These are phyloP conservation scores for Haematococcus lacustris DNA, from an alignment of 139 green algal genomes.

Conservation along the genomic window DNA sequence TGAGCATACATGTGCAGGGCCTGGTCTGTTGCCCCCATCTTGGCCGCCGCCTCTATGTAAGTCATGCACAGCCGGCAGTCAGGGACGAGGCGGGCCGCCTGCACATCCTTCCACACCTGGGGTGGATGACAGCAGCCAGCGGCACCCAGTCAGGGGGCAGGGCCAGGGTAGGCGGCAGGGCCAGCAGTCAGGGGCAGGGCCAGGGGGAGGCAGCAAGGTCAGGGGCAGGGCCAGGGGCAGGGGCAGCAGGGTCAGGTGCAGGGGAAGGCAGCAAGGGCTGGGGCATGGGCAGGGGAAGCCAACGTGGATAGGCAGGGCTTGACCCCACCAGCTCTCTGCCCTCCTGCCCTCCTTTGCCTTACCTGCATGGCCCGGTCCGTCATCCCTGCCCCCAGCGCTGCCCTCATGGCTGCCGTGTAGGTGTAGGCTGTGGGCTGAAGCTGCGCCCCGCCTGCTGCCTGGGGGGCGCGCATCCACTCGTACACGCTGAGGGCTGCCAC, in stretches of 20 bases:
- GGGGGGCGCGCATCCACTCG: slow-evolving; percentile 71
- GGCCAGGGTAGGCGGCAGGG: no score
- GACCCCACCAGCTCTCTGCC: no score
- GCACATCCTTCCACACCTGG: slow-evolving; percentile 57
- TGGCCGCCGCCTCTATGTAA: slow-evolving; percentile 71
- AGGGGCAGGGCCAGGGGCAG: no score
- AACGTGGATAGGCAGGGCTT: no score
- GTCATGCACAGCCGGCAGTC: slow-evolving; percentile 77
- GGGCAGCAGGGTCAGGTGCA: no score
- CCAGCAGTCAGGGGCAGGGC: no score
- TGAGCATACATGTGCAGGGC: slow-evolving; percentile 62
- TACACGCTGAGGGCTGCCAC: slow-evolving; percentile 66
- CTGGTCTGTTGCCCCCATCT: slow-evolving; percentile 52
- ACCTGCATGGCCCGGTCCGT: slow-evolving; percentile 54
- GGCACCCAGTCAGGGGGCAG: neutral
- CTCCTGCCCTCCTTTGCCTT: no score
- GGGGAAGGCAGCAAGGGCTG: no score
- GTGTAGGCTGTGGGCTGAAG: slow-evolving; percentile 71
- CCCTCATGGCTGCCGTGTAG: slow-evolving; percentile 83
- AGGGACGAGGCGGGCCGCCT: slow-evolving; percentile 33
- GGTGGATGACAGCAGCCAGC: no score
- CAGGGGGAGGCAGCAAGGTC: no score
- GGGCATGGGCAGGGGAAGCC: no score
- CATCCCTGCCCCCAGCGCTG: slow-evolving; percentile 58
- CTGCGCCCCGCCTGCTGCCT: slow-evolving; percentile 48